Base-by-base conservation (phyloP, 495 filamentous ascomycete species). In the Neurospora intermedia region DNA sequence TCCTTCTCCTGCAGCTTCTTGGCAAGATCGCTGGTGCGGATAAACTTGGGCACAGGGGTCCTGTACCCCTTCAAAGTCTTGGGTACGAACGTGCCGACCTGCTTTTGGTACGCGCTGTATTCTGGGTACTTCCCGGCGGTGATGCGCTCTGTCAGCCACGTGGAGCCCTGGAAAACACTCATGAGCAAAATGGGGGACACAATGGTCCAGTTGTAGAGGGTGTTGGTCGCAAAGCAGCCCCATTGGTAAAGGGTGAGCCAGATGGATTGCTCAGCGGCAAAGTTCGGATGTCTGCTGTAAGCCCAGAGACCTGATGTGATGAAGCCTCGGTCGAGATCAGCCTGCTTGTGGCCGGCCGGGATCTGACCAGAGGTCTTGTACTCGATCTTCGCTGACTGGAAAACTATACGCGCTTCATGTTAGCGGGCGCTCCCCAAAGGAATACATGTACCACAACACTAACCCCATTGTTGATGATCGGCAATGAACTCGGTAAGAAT, bases 391-490 rank as follows among this genome's bases (percentile, higher is more conserved):
- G 95, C 96, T 16, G 79, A 77, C 73, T 98, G 94, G 86, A 88
- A 99, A 73, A 87, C 88, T 90, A 69, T 3, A 39, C 4, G 4
- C 16, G 35, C 20, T 71, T 13, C 20, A n/a, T 31, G 35, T 73
- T 69, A 80, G 82, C 71, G 79, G 74, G 42, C 39, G 16, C 27
- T 70, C 42, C 45, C 18, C 6, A 59, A n/a, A 11, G 16, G 20
- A 13, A 39, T 20, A 69, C 11, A 70, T 20, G 73, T 39, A 70
- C 38, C 46, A 35, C 16, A 1, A 69, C 3, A n/a, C 86, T 74
- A 81, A 90, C 89, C 86, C 96, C 96, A 99, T 81, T 98, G 95
- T 79, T 97, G 93, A 74, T 95, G 89, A 78, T 99, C 96, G 77
- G 94, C 93, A 77, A 96, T 87, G 81, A 84, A 90, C 76, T 96